A percentile compares a stretch with the other conserved stretches of the same genome.
phyloP scores from a whole-genome alignment of 2,329 filamentous ascomycete species.

The Pestalotiopsis fici region DNA sequence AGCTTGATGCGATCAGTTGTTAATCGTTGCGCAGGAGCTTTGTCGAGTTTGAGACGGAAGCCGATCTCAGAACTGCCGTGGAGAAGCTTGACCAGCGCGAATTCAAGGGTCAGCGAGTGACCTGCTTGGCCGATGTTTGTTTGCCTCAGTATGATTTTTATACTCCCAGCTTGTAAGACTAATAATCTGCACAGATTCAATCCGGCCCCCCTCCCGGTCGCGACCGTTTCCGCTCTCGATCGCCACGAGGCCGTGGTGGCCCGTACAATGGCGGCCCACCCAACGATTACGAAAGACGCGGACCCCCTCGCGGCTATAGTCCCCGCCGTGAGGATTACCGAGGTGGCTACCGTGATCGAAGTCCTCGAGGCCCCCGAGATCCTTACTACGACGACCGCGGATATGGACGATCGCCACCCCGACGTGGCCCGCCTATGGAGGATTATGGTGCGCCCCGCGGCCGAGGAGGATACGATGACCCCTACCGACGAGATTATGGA shows the following conservation, averaged over 20 bases:
- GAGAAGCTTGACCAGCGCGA: constrained; percentile 92
- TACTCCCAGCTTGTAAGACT: not conserved
- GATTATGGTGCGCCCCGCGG: constrained; percentile 73
- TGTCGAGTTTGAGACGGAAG: constrained; percentile 94
- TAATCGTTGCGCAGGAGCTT: constrained; percentile 61
- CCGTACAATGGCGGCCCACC: constrained; percentile 59
- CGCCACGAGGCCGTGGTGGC: constrained; percentile 66
- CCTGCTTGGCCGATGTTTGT: constrained; percentile 84
- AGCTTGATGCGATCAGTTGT: not conserved
- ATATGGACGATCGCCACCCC: constrained; percentile 74
- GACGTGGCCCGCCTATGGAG: constrained; percentile 69
- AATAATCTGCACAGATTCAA: constrained; percentile 60
- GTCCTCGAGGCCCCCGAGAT: constrained; percentile 61
- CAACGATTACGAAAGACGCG: constrained; percentile 62
- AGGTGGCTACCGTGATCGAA: constrained; percentile 85
- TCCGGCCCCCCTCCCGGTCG: constrained; percentile 73
- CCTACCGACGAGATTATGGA: constrained; percentile 68
- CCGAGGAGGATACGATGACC: constrained; percentile 73
- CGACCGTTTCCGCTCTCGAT: constrained; percentile 78
- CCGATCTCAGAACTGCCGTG: constrained; percentile 85
- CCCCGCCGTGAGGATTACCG: constrained; percentile 68
- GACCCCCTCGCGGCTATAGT: constrained; percentile 78
- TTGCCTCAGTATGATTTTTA: constrained; percentile 1
- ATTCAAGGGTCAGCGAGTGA: constrained; percentile 87
- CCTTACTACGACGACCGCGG: constrained; percentile 87